phyloP scores from a whole-genome alignment of 106 monocot genomes.

The Dioscorea dumetorum region DNA sequence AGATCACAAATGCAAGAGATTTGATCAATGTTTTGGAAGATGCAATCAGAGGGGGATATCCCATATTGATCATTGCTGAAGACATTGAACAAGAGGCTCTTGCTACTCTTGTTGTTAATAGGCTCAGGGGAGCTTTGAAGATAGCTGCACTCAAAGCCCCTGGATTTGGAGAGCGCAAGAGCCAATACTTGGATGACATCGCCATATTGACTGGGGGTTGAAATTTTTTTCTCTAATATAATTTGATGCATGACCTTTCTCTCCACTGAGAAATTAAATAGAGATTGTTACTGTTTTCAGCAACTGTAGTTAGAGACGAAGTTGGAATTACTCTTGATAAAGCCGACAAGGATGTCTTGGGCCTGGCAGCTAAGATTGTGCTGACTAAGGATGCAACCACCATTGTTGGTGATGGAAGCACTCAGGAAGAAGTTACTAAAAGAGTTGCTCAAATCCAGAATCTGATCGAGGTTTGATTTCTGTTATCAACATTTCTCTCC shows the following conservation, averaged over 20 bases:
- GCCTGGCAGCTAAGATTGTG: constrained; percentile 61
- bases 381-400: constrained; percentile 65
- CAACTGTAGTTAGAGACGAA: constrained; percentile 68
- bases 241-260: no score
- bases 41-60: constrained; percentile 86
- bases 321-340: constrained; percentile 65
- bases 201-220: constrained; percentile 90
- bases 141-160: constrained; percentile 97
- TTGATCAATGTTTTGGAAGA: constrained; percentile 83
- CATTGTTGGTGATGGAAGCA: constrained; percentile 68
- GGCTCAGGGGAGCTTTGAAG: constrained; percentile 87
- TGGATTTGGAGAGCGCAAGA: constrained; percentile 97
- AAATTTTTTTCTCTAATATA: no score
- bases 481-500: not conserved
- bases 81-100: constrained; percentile 97
- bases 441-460: constrained; percentile 58
- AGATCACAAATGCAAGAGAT: constrained; percentile 92
- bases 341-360: constrained; percentile 60
- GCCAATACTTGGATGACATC: constrained; percentile 94
- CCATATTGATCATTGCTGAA: constrained; percentile 82
- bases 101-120: constrained; percentile 92
- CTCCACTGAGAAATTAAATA: no score
- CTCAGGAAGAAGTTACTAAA: constrained; percentile 63
- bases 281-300: constrained; percentile 18
- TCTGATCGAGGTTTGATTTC: constrained; percentile 47